Base-by-base conservation (phyloP, 1,139 yeast genomes). In the Arxiozyma slooffiae region DNA sequence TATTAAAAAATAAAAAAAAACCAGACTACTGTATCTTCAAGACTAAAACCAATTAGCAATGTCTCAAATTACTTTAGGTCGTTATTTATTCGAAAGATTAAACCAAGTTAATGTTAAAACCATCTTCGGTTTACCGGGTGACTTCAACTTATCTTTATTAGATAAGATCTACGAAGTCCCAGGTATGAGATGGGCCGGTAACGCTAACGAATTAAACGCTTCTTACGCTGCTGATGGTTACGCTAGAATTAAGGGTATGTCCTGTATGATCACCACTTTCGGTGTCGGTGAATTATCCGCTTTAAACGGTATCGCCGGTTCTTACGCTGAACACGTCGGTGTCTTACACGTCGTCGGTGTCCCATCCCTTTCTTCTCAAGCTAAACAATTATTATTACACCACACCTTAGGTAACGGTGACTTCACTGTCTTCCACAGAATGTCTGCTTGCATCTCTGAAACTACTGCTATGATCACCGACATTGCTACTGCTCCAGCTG, bases 201-300 rank as follows among this genome's bases (percentile, higher is more conserved):
- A 79, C 60, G 79, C 82, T 60, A 81, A 81, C 65, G 85, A 81
- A 66, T 73, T 81, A 67, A 80, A 80, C 61, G 83, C 85, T 11
- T 80, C 83, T n/a, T 81, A 80, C 59, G 77, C 83, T 38, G 81
- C 83, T 23, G 86, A 81, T 64, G 86, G 85, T 38, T 30, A 30
- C 14, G 36, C 36, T 30, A 30, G 36, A 63, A 72, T 81, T 55
- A 80, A 79, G 66, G 79, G 82, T n/a, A 69, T 80, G 63, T 76
- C 79, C 48, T 78, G 80, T 56, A 58, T 81, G 52, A 72, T 81
- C 56, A 82, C 88, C 55, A 82, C 88, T 18, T 85, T 75, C 67
- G 96, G 95, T 51, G 96, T 88, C 47, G 96, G 96, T 53, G 96
- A 87, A 69, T 76, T 87, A 54, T 80, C 87, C 50, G 95, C 95